Evolutionary conservation across 768 basidiomycete genomes (phyloP).

Genomic region (Kwoniella sp.): DNA sequence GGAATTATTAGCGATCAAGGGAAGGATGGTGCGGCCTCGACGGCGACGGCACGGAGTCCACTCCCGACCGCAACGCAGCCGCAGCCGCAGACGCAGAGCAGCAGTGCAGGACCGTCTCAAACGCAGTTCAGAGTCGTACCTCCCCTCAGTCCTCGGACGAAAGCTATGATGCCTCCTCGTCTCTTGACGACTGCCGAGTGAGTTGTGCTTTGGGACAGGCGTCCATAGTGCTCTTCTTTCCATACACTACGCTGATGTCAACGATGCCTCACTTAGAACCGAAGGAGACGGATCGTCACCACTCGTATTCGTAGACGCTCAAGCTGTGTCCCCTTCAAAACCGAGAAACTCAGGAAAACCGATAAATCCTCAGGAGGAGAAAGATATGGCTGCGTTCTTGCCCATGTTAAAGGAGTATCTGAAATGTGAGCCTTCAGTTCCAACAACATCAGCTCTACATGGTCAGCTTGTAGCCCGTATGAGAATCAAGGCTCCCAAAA

Average conservation of each 20-base stretch:
- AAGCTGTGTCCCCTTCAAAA: constrained; percentile 33
- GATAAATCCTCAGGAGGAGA: constrained; percentile 29
- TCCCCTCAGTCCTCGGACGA: constrained; percentile 24
- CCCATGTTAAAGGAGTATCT: constrained; percentile 56
- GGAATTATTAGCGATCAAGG: no score
- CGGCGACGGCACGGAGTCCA: neutral
- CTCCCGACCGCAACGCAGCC: constrained; percentile 16
- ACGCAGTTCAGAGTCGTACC: constrained; percentile 35
- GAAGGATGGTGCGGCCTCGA: neutral
- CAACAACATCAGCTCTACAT: neutral
- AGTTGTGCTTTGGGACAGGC: no score
- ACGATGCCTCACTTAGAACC: constrained; percentile 3
- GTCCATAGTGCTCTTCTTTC: no score
- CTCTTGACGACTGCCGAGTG: constrained; percentile 38
- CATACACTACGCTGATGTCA: neutral
- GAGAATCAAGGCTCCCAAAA: no score
- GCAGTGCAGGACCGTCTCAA: constrained; percentile 10
- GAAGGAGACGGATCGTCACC: constrained; percentile 13
- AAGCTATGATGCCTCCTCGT: constrained; percentile 31
- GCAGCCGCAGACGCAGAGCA: constrained; percentile 10
- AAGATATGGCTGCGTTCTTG: constrained; percentile 55
- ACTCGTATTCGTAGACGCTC: constrained; percentile 48
- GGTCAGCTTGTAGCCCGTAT: no score
- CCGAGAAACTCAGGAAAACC: constrained; percentile 4
- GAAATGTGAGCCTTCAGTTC: constrained; percentile 33